Conservation (phyloP, 345 rosid genomes). For the Draba incana region DNA sequence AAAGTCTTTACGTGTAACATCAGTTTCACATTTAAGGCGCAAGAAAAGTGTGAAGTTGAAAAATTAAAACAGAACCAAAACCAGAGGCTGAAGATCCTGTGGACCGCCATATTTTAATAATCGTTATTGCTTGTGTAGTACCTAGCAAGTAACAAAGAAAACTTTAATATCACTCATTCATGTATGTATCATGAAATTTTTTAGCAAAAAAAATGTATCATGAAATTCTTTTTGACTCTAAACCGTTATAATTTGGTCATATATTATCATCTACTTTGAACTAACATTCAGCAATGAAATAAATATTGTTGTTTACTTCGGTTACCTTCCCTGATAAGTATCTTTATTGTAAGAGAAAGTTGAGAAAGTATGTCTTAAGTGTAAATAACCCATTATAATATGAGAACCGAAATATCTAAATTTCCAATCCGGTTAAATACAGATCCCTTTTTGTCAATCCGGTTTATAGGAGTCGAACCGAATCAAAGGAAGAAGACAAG, state of each 20-base stretch:
- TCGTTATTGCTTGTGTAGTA: neutral
- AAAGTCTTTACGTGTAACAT: neutral
- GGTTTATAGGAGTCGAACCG: too few relatives aligned
- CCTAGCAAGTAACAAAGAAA: conserved; percentile 1
- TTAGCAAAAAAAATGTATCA: too few relatives aligned
- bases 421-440: too few relatives aligned
- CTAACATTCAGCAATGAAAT: too few relatives aligned
- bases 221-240: too few relatives aligned
- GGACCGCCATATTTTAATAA: conserved; percentile 3
- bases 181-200: neutral
- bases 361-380: too few relatives aligned
- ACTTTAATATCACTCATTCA: conserved; percentile 9
- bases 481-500: conserved; percentile 9
- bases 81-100: conserved; percentile 35
- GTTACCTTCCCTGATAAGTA: too few relatives aligned
- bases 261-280: neutral
- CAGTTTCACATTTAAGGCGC: neutral
- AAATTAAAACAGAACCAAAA: conserved; percentile 21
- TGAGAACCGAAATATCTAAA: too few relatives aligned
- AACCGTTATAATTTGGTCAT: neutral
- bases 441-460: too few relatives aligned
- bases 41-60: conserved; percentile 22
- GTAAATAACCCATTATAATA: too few relatives aligned
- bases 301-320: too few relatives aligned
- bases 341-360: too few relatives aligned